A percentile compares a stretch with the other conserved stretches of the same genome.
Conservation (phyloP, 306 rosid species). For the Cucumis cinereus region DNA sequence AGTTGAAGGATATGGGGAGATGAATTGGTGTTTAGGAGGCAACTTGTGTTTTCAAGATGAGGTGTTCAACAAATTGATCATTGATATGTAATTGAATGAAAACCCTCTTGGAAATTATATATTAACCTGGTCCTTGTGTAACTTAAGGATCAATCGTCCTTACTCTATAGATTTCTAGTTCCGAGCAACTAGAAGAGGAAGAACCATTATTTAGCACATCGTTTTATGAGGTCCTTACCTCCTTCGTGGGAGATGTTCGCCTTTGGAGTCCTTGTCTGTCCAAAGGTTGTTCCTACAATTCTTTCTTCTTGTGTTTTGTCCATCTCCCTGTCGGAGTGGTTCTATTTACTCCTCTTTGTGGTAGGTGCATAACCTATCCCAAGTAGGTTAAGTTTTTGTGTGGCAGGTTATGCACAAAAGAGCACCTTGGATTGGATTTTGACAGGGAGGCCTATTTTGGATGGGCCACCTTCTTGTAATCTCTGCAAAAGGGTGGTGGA, state of each 20-base stretch:
- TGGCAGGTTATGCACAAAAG: neutral
- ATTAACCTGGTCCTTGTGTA: neutral
- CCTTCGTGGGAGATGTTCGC: neutral
- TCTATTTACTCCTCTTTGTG: neutral
- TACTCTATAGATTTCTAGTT: neutral
- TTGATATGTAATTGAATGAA: neutral
- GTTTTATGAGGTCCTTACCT: neutral
- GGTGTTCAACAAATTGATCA: neutral
- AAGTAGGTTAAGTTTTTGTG: neutral
- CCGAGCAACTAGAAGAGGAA: neutral
- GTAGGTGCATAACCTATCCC: neutral
- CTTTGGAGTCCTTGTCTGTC: neutral
- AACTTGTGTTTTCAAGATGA: neutral
- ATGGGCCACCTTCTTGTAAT: neutral
- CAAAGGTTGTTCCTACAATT: neutral
- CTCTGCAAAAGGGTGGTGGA: neutral
- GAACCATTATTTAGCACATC: neutral
- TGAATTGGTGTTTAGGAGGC: neutral
- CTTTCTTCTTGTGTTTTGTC: neutral
- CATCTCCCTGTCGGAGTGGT: neutral
- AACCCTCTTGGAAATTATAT: neutral
- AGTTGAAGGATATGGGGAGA: neutral
- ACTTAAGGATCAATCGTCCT: neutral
- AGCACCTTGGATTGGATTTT: neutral
- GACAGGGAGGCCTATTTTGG: neutral